Evolutionary conservation across 1,284 basidiomycete species (phyloP), one percentile per base, ranked within the genome.

Genomic region (Ceraceosorus bombacis): DNA sequence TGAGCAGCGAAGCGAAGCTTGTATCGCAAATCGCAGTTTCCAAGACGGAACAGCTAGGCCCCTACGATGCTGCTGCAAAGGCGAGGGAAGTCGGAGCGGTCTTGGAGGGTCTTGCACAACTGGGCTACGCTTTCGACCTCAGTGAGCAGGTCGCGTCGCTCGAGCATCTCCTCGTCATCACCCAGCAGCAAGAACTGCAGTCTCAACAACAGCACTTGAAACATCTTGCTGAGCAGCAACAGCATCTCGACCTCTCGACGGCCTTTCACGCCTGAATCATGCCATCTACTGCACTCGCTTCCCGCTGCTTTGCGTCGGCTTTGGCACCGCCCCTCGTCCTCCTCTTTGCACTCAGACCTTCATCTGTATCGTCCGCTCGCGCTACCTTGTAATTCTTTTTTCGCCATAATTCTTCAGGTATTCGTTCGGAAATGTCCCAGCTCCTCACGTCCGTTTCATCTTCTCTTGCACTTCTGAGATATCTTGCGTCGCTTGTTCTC

Each of bases 1-100:
- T 6, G 54, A 41, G 40, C 57, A 38, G 50, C 40, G 27, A 48
- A 10, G n/a, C 15, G 9, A 12, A n/a, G 38, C 53, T 54, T 6
- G 51, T 60, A 46, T 40, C 41, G 52, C 10, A 57, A 13, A 55
- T 60, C 9, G 60, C 65, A 15, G 43, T 46, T 4, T 10, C 10
- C 43, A 46, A 4, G 49, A 53, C 66, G 7, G 63, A 62, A 49
- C 56, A 64, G 10, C 61, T 74, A 4, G 65, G 63, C 1, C 66
- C 73, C 0, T 76, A 67, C 56, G 71, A 71, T 17, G 58, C 62
- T n/a, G 65, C 57, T 15, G 67, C 65, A 37, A 75, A 74, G 60
- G 55, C 54, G 53, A 38, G 49, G n/a, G 74, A 76, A 62, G 69
- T 75, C 15, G 65, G 65, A 6, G 58, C 62, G 13, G 62, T 69